Conservation (phyloP, 176 grass and related monocot species). For the Oryza coarctata region DNA sequence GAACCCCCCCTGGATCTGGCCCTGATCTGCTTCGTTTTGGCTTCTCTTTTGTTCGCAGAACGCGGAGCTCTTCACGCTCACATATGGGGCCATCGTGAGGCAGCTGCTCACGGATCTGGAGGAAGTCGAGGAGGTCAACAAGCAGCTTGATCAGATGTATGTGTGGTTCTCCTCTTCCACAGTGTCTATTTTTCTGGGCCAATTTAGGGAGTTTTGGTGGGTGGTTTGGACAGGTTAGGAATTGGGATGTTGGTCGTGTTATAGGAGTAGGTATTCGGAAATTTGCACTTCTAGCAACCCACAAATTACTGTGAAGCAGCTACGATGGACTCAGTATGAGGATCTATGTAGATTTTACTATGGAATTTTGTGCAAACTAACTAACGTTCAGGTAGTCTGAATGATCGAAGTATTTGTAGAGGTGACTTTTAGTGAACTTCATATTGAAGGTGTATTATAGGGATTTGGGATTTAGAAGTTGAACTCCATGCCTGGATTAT, state of each 20-base stretch:
- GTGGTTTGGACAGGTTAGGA: not conserved
- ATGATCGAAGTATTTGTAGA: not conserved
- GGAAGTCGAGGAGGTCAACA: conserved; percentile 99
- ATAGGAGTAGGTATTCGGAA: not conserved
- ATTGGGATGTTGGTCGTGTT: not conserved
- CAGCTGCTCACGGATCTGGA: conserved; percentile 98
- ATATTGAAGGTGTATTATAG: not conserved
- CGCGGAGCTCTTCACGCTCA: conserved; percentile 97
- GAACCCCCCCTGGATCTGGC: conserved; percentile 5
- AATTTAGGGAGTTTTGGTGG: not conserved
- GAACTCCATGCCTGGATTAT: not conserved
- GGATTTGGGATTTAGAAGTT: not conserved
- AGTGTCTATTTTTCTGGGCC: no score
- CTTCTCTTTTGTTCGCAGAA: conserved; percentile 42
- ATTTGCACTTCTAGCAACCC: not conserved
- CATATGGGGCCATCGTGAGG: conserved; percentile 92
- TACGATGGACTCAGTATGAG: not conserved
- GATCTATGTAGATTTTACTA: not conserved
- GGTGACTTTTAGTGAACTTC: not conserved
- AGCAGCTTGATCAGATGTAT: conserved; percentile 99
- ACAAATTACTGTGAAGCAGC: not conserved
- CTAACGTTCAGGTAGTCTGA: not conserved
- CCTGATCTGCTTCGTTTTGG: conserved; percentile 10
- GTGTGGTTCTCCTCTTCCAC: not conserved
- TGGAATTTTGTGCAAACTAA: not conserved